phyloP scores from a whole-genome alignment of 163 green algal genomes.

The Chlorella variabilis region DNA sequence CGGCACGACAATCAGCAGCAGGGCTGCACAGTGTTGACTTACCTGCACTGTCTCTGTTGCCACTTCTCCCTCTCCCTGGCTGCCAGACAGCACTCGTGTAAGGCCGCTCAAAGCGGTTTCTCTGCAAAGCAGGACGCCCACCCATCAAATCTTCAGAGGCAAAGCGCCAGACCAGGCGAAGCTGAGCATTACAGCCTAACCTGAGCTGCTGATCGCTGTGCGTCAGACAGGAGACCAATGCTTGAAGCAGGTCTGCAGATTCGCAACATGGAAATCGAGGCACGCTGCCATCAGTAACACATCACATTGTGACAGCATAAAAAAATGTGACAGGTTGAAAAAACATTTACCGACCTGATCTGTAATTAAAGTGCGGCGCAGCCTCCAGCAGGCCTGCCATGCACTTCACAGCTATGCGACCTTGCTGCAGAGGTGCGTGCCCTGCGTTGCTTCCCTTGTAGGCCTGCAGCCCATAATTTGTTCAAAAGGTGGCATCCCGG shows the following conservation, averaged over 20 bases:
- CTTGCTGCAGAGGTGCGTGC: background rate
- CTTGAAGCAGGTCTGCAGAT: slow-evolving; percentile 79
- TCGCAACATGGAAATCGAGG: no score
- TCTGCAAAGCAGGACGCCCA: background rate
- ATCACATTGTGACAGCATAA: no score
- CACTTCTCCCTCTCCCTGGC: background rate
- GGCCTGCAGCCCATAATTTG: no score
- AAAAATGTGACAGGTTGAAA: no score
- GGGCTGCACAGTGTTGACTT: no score
- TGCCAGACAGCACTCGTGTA: background rate
- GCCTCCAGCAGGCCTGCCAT: slow-evolving; percentile 75
- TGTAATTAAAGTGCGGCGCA: slow-evolving; percentile 90
- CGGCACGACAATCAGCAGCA: no score
- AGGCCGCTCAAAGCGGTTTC: background rate
- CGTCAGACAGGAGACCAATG: slow-evolving; percentile 71
- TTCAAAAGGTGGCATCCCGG: no score
- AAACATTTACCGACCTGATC: slow-evolving; percentile 1
- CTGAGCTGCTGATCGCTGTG: slow-evolving; percentile 48
- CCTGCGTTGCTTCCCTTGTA: background rate
- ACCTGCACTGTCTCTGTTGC: slow-evolving; percentile 24
- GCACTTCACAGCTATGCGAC: slow-evolving; percentile 77
- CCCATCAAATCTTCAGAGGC: background rate
- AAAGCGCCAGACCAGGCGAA: no score
- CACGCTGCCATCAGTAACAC: no score
- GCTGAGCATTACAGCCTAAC: background rate